phyloP scores from a whole-genome alignment of 2,329 filamentous ascomycete genomes.

The Fusarium oligoseptatum region DNA sequence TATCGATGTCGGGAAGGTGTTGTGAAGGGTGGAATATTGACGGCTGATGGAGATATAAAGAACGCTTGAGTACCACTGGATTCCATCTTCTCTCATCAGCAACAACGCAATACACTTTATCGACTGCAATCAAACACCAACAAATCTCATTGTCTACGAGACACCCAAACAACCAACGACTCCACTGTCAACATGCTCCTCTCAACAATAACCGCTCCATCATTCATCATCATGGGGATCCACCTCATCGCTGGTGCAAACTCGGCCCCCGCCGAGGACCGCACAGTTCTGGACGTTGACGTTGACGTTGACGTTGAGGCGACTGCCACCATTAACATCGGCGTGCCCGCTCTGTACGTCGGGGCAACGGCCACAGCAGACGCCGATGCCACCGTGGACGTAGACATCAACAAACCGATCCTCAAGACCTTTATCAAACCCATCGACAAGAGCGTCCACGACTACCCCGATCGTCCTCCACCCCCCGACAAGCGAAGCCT shows the following conservation, averaged over 20 bases:
- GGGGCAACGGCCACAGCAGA: neutral
- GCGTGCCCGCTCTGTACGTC: neutral
- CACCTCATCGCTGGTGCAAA: conserved; percentile 2
- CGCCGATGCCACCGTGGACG: neutral
- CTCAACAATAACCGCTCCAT: conserved; percentile 11
- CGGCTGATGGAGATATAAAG: neutral
- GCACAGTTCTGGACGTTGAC: neutral
- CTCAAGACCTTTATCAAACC: neutral
- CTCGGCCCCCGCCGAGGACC: conserved; percentile 16
- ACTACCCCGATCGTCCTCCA: neutral
- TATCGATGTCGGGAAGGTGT: neutral
- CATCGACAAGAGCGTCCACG: conserved; percentile 2
- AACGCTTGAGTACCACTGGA: neutral
- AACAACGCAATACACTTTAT: neutral
- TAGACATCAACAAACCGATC: neutral
- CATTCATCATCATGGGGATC: conserved; percentile 19
- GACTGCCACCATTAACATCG: neutral
- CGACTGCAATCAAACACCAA: neutral
- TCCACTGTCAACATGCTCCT: conserved; percentile 30
- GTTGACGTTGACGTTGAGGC: neutral
- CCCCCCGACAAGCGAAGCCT: neutral
- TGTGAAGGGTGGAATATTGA: neutral
- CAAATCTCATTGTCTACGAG: neutral
- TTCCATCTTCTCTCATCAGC: neutral
- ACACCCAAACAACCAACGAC: neutral